Conservation (phyloP, 306 rosid species). For the Begonia loranthoides region DNA sequence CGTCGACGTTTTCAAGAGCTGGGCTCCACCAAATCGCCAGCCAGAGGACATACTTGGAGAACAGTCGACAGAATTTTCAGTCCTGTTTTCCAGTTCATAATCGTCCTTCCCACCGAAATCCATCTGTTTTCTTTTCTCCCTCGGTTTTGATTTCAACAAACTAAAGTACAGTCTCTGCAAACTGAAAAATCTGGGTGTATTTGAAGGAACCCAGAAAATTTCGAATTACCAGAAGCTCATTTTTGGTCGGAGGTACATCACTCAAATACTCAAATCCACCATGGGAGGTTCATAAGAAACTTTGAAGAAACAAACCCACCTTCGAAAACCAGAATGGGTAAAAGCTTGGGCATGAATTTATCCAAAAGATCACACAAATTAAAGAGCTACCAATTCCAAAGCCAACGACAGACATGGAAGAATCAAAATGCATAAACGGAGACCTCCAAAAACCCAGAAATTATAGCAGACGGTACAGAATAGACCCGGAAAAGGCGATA, state of each 20-base stretch:
- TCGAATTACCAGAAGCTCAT: too few relatives aligned
- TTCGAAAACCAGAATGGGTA: too few relatives aligned
- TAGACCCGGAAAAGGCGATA: slow-evolving; percentile 23
- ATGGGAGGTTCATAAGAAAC: too few relatives aligned
- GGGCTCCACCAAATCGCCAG: slow-evolving; percentile 62
- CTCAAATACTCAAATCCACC: too few relatives aligned
- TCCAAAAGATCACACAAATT: too few relatives aligned
- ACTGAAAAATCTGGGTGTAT: background rate
- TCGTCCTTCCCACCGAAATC: slow-evolving; percentile 66
- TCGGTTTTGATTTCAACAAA: slow-evolving; percentile 14
- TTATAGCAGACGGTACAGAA: slow-evolving; percentile 29
- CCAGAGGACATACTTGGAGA: slow-evolving; percentile 45
- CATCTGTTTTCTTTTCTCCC: slow-evolving; percentile 18
- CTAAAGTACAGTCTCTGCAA: slow-evolving; percentile 7
- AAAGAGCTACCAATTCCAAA: too few relatives aligned
- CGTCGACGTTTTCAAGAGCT: slow-evolving; percentile 44
- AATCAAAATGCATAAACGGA: slow-evolving; percentile 32
- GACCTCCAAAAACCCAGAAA: slow-evolving; percentile 33
- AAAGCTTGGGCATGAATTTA: too few relatives aligned
- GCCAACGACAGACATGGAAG: too few relatives aligned
- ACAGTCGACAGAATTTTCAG: slow-evolving; percentile 49
- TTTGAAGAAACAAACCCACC: too few relatives aligned
- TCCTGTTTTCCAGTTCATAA: slow-evolving; percentile 51
- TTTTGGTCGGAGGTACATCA: too few relatives aligned
- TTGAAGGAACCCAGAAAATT: slow-evolving; percentile 21